A percentile compares a stretch with the other conserved stretches of the same genome.
Evolutionary conservation across 108 stramenopile species (phyloP).

Genomic region (Stephanodiscus triporus): DNA sequence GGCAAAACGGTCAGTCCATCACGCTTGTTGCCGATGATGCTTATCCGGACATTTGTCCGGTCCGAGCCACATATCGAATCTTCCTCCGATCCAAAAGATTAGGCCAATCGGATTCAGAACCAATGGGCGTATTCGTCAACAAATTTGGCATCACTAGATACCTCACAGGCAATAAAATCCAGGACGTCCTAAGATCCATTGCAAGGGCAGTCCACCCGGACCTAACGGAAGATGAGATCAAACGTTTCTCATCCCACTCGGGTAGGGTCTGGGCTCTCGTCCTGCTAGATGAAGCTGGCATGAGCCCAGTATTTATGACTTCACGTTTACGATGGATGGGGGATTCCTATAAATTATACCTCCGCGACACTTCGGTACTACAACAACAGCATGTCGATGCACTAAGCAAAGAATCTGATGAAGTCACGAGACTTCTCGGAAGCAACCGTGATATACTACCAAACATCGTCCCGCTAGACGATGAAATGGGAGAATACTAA

Average conservation of each 20-base stretch:
- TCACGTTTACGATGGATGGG: conserved; percentile 16
- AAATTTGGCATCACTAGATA: background rate
- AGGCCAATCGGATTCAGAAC: conserved; percentile 13
- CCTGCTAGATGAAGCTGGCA: conserved; percentile 9
- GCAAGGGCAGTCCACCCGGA: conserved; percentile 6
- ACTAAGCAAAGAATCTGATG: background rate
- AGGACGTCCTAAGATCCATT: background rate
- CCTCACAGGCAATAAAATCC: conserved; percentile 5
- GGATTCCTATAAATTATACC: background rate
- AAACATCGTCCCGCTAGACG: background rate
- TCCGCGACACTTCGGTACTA: background rate
- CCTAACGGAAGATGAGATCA: conserved; percentile 2
- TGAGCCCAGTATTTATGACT: background rate
- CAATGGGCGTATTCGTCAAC: conserved; percentile 10
- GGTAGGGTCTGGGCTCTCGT: conserved; percentile 20
- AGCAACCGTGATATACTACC: background rate
- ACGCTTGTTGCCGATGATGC: background rate
- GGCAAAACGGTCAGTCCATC: conserved; percentile 9
- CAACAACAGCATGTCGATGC: background rate
- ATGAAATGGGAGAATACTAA: too few species aligned
- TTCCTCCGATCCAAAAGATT: background rate
- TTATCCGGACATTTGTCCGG: conserved; percentile 5
- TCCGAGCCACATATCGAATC: background rate
- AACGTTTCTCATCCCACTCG: background rate
- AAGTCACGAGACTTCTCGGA: background rate